Evolutionary conservation across 805 yeast species (phyloP), one percentile per base, ranked within the genome.

Genomic region (Maudiozyma pseudohumilis): DNA sequence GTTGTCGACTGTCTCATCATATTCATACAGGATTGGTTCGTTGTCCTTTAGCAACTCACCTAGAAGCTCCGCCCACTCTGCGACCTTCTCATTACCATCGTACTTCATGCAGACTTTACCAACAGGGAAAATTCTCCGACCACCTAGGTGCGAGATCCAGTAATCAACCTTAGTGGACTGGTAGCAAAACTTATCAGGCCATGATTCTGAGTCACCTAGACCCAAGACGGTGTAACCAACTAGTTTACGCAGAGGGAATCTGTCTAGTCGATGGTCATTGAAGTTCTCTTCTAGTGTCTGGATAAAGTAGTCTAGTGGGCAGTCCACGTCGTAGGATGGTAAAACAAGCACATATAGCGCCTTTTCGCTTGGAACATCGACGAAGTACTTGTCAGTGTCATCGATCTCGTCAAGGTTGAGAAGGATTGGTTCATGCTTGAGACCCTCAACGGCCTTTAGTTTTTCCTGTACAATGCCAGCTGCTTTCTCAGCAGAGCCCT

Each of bases 261-360:
- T 83, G 53, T 86, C 95, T 24, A 87, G 73, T 47, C 96, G 69
- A 63, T 85, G 85, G 57, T 87, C 96, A 43, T 80, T 79, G 43
- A 74, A 74, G 2, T 94, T 85, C 39, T 87, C 96, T 44, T 74
- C 69, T 46, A 87, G 65, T 31, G 83, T 77, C 49, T 84, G 94
- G 40, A 87, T 63, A 57, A 86, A 85, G 53, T 76, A 88, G 58
- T 87, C 96, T 23, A 88, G 69, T 11, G 96, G 96, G 1, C 94
- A 83, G 56, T 87, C 96, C 0, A 88, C 82, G 46, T 86, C 96
- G 54, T 87, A 87, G 0, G 95, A 85, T 2, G 96, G 96, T 23
- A 87, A 65, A 12, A 87, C 84, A 41, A 87, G 46, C 26, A 88
- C 55, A 50, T 85, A 87, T 10, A 85, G 60, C 29, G 72, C 61